Evolutionary conservation across 805 yeast genomes (phyloP).

Genomic region (Metschnikowia drakensbergensis): DNA sequence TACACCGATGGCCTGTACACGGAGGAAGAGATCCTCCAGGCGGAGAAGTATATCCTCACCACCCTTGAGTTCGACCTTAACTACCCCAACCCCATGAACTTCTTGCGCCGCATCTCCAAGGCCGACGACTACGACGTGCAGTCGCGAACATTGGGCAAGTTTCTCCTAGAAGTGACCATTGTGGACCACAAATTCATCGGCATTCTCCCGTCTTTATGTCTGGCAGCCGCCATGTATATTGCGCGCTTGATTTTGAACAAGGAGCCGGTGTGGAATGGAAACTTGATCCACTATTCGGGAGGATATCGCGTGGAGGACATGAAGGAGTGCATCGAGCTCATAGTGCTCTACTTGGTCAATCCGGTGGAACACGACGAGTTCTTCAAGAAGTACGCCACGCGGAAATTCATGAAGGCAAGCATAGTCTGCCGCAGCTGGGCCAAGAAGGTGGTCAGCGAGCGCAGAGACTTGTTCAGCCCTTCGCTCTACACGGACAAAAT

Average conservation of each 20-base stretch:
- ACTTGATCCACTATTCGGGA: constrained; percentile 86
- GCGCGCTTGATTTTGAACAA: constrained; percentile 70
- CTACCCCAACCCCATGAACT: constrained; percentile 88
- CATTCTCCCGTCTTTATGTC: constrained; percentile 67
- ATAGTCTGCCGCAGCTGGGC: constrained; percentile 83
- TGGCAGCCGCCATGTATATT: constrained; percentile 87
- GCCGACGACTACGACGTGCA: constrained; percentile 87
- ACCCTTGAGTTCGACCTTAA: constrained; percentile 70
- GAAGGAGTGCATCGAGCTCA: constrained; percentile 65
- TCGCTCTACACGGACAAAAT: constrained; percentile 13
- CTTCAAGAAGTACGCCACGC: constrained; percentile 87
- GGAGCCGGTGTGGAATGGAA: constrained; percentile 74
- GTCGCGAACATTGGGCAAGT: constrained; percentile 81
- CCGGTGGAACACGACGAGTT: constrained; percentile 91
- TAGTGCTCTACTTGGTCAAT: constrained; percentile 69
- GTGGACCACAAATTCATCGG: constrained; percentile 75
- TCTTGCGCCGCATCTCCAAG: constrained; percentile 79
- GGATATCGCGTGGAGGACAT: constrained; percentile 76
- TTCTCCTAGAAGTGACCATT: constrained; percentile 70
- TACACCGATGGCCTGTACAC: constrained; percentile 84
- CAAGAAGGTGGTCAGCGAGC: constrained; percentile 49
- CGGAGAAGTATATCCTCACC: constrained; percentile 75
- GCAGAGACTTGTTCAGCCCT: constrained; percentile 38
- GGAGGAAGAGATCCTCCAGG: constrained; percentile 75
- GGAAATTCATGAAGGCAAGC: constrained; percentile 83